phyloP scores from a whole-genome alignment of 495 filamentous ascomycete genomes.

The Aspergillus taichungensis region DNA sequence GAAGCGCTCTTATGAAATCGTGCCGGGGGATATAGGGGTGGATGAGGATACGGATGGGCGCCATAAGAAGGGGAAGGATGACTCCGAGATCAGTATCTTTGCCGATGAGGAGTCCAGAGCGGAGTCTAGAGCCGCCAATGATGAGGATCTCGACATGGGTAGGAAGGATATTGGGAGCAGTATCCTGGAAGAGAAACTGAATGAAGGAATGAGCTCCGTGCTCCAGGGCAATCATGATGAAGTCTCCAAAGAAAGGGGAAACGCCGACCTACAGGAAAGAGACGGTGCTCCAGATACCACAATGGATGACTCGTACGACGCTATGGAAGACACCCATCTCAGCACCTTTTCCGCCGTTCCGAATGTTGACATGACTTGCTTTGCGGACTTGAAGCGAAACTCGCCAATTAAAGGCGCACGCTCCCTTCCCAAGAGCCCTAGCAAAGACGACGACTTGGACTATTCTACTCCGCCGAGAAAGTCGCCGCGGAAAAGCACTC shows the following conservation, averaged over 20 bases:
- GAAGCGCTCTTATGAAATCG: slow-evolving; percentile 34
- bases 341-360: slow-evolving; percentile 82
- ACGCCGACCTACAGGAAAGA: slow-evolving; percentile 10
- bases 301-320: slow-evolving; percentile 24
- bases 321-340: slow-evolving; percentile 71
- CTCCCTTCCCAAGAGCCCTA: slow-evolving; percentile 25
- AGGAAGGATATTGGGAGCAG: slow-evolving; percentile 21
- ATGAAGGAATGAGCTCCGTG: slow-evolving; percentile 40
- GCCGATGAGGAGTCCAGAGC: slow-evolving; percentile 24
- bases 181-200: slow-evolving; percentile 31
- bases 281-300: slow-evolving; percentile 9
- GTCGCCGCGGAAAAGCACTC: slow-evolving; percentile 21
- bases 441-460: not conserved
- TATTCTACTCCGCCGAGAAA: slow-evolving; percentile 26
- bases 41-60: slow-evolving; percentile 17
- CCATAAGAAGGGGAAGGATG: slow-evolving; percentile 24
- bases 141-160: slow-evolving; percentile 14
- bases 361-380: slow-evolving; percentile 68
- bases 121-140: slow-evolving; percentile 18
- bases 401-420: slow-evolving; percentile 41
- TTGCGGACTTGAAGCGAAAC: slow-evolving; percentile 58
- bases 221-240: slow-evolving; percentile 20
- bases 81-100: slow-evolving; percentile 23
- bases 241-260: slow-evolving; percentile 14
- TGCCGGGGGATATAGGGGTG: slow-evolving; percentile 20